These are phyloP conservation scores for Aspergillus melleus DNA, from an alignment of 2,329 filamentous ascomycete species.

Conservation along the genomic window DNA sequence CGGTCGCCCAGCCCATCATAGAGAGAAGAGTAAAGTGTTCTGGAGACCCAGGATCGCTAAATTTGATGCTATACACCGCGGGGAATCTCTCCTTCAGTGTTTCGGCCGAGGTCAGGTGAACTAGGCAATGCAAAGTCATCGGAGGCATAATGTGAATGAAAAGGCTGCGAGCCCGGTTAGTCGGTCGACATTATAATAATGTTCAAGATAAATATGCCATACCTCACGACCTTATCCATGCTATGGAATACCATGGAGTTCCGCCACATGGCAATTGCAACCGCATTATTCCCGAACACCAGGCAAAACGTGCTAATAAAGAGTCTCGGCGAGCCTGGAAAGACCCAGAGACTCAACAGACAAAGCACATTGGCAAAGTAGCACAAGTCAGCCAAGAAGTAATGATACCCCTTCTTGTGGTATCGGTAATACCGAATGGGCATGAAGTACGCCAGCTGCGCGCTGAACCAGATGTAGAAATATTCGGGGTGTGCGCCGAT, in stretches of 20 bases:
- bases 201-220: slow-evolving; percentile 20
- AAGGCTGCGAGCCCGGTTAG: slow-evolving; percentile 52
- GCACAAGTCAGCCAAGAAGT: slow-evolving; percentile 95
- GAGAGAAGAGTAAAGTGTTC: slow-evolving; percentile 76
- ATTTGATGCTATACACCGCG: slow-evolving; percentile 79
- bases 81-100: slow-evolving; percentile 72
- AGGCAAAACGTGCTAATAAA: slow-evolving; percentile 92
- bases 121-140: slow-evolving; percentile 85
- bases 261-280: slow-evolving; percentile 98
- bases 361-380: slow-evolving; percentile 95
- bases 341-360: slow-evolving; percentile 81
- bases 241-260: slow-evolving; percentile 98
- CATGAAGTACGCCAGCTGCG: slow-evolving; percentile 91
- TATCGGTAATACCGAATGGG: slow-evolving; percentile 92
- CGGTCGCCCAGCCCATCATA: slow-evolving; percentile 92
- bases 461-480: slow-evolving; percentile 92
- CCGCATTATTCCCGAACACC: slow-evolving; percentile 92
- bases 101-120: slow-evolving; percentile 72
- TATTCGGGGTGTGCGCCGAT: slow-evolving; percentile 81
- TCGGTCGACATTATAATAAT: not conserved
- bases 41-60: slow-evolving; percentile 65
- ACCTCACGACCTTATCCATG: slow-evolving; percentile 94
- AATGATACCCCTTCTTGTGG: slow-evolving; percentile 87
- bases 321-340: slow-evolving; percentile 84
- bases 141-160: slow-evolving; percentile 99